Percentiles rank a stretch among this genome's conserved stretches.
Conservation (phyloP, 192 early-diverging fungal species). For the Dimargaris xerosporica region DNA sequence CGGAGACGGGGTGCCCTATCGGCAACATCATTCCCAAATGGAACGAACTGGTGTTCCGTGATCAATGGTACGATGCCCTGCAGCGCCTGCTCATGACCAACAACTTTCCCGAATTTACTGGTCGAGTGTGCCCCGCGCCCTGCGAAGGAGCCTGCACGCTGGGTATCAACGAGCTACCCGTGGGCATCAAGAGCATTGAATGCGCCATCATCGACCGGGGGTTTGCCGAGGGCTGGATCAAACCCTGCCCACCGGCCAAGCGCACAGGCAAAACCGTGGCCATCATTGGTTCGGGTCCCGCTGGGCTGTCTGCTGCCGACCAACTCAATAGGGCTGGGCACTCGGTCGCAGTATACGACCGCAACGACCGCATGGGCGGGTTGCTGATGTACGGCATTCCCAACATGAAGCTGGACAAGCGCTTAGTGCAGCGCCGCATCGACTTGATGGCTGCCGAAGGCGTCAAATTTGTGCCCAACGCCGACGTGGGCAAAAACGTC, state of each 20-base stretch:
- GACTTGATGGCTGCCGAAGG: slow-evolving; percentile 93
- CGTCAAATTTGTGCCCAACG: slow-evolving; percentile 72
- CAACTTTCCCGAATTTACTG: slow-evolving; percentile 99
- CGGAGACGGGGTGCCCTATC: slow-evolving; percentile 92
- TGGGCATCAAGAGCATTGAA: slow-evolving; percentile 95
- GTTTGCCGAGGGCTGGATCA: slow-evolving; percentile 95
- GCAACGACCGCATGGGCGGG: slow-evolving; percentile 91
- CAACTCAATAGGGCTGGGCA: slow-evolving; percentile 97
- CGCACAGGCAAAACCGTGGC: slow-evolving; percentile 78
- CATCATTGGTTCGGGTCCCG: slow-evolving; percentile 90
- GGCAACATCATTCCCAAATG: slow-evolving; percentile 99
- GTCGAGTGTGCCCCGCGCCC: slow-evolving; percentile 95
- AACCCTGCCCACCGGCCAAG: slow-evolving; percentile 56
- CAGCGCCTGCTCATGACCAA: slow-evolving; percentile 89
- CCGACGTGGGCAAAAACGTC: slow-evolving; percentile 75
- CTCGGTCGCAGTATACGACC: slow-evolving; percentile 87
- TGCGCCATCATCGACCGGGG: slow-evolving; percentile 94
- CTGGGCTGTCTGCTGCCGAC: slow-evolving; percentile 89
- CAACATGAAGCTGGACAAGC: slow-evolving; percentile 99
- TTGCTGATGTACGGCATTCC: slow-evolving; percentile 98
- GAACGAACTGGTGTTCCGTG: slow-evolving; percentile 93
- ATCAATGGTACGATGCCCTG: slow-evolving; percentile 92
- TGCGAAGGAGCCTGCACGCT: slow-evolving; percentile 94
- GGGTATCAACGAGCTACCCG: slow-evolving; percentile 88
- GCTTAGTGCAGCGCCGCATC: slow-evolving; percentile 80